Conservation (phyloP, 495 filamentous ascomycete species). For the Aspergillus panamensis region DNA sequence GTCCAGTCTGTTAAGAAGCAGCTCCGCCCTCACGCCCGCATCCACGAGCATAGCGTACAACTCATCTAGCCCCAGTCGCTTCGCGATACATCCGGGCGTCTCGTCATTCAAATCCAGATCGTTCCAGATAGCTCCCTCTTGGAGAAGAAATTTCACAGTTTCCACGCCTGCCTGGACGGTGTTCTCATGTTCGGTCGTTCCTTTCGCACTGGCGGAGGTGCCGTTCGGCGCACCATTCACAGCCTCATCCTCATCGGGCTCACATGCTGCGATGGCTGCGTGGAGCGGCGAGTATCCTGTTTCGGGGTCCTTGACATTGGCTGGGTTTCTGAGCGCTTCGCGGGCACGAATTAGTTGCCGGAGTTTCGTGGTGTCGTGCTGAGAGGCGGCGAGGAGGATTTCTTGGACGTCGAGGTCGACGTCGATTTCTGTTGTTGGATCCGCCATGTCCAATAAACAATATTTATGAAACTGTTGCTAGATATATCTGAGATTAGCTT, state of each 20-base stretch:
- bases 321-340: conserved; percentile 45
- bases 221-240: conserved; percentile 29
- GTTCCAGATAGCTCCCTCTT: conserved; percentile 96
- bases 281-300: conserved; percentile 88
- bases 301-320: conserved; percentile 76
- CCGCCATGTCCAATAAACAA: conserved; percentile 20
- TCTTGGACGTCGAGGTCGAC: conserved; percentile 46
- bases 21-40: conserved; percentile 86
- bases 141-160: conserved; percentile 71
- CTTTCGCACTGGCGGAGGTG: conserved; percentile 12
- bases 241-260: conserved; percentile 42
- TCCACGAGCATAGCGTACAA: conserved; percentile 85
- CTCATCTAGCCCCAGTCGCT: conserved; percentile 62
- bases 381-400: conserved; percentile 76
- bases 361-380: conserved; percentile 75
- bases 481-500: not conserved
- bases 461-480: not conserved
- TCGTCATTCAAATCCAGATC: conserved; percentile 80
- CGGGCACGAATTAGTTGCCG: conserved; percentile 66
- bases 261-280: conserved; percentile 82
- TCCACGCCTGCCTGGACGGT: conserved; percentile 54
- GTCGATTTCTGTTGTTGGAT: conserved; percentile 35
- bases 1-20: conserved; percentile 72
- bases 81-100: conserved; percentile 88
- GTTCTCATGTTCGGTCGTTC: conserved; percentile 27